Conservation (phyloP, 2,329 filamentous ascomycete species). For the Capronia americana region DNA sequence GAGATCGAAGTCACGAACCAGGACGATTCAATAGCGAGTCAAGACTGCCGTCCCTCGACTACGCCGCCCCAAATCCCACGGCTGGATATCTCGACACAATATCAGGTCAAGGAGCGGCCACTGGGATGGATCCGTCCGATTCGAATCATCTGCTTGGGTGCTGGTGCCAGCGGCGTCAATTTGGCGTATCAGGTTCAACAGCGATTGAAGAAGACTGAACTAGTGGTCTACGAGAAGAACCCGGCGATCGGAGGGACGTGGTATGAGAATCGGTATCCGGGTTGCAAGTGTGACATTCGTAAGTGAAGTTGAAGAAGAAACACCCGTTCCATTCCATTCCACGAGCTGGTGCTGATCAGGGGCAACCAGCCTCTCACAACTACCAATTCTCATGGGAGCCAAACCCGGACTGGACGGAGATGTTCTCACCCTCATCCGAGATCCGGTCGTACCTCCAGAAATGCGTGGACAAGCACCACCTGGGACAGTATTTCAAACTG, state of each 20-base stretch:
- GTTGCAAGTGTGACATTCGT: constrained; percentile 22
- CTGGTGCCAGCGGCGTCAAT: constrained; percentile 50
- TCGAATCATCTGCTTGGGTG: constrained; percentile 45
- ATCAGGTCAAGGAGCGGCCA: not conserved
- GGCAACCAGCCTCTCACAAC: constrained; percentile 24
- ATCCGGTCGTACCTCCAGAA: constrained; percentile 42
- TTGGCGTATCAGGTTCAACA: constrained; percentile 43
- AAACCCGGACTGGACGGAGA: constrained; percentile 38
- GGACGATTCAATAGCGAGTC: not conserved
- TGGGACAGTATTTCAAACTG: constrained; percentile 40
- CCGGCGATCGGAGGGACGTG: constrained; percentile 43
- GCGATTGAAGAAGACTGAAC: constrained; percentile 26
- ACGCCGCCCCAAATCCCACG: not conserved
- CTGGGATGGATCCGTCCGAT: constrained; percentile 48
- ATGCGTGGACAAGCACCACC: constrained; percentile 36
- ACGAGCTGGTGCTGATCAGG: not conserved
- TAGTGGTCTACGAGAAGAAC: constrained; percentile 43
- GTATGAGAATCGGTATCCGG: constrained; percentile 43
- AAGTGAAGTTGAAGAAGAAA: constrained; percentile 23
- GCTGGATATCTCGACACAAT: not conserved
- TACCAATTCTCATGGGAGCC: constrained; percentile 48
- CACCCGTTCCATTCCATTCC: not conserved
- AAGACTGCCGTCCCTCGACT: not conserved
- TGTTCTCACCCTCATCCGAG: constrained; percentile 40
- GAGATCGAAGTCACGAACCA: not conserved